These are phyloP conservation scores for Bremia lactucae DNA, from an alignment of 352 stramenopile species.

Conservation along the genomic window DNA sequence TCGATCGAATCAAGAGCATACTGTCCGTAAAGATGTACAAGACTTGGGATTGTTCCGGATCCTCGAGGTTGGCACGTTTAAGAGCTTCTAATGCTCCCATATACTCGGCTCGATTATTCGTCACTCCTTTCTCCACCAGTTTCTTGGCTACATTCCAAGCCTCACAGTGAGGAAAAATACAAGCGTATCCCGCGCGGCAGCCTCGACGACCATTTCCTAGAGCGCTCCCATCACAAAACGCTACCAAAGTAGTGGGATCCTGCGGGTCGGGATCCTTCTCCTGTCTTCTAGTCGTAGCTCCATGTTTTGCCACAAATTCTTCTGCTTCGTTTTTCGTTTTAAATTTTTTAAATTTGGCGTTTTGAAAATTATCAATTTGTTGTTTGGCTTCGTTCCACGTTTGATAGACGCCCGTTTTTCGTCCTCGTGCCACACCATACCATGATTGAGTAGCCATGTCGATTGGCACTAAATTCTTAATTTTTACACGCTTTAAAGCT, in stretches of 20 bases:
- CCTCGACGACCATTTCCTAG: slow-evolving; percentile 43
- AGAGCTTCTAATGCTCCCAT: slow-evolving; percentile 50
- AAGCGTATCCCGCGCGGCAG: slow-evolving; percentile 56
- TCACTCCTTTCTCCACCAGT: slow-evolving; percentile 29
- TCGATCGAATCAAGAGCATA: slow-evolving; percentile 70
- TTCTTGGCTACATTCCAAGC: slow-evolving; percentile 55
- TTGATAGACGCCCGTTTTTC: slow-evolving; percentile 39
- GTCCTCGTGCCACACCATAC: slow-evolving; percentile 49
- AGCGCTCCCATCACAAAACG: slow-evolving; percentile 69
- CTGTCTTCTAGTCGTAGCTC: slow-evolving; percentile 1
- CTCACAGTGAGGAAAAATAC: slow-evolving; percentile 57
- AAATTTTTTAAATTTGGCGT: slow-evolving; percentile 52
- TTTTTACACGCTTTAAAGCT: slow-evolving; percentile 9
- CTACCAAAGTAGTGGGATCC: slow-evolving; percentile 42
- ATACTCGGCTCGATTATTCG: slow-evolving; percentile 49
- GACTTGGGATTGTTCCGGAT: slow-evolving; percentile 18
- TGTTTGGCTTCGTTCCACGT: slow-evolving; percentile 42
- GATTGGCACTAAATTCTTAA: neutral
- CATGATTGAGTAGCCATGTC: slow-evolving; percentile 5
- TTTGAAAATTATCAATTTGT: slow-evolving; percentile 42
- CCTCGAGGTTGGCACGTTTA: slow-evolving; percentile 51
- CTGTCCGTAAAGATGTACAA: slow-evolving; percentile 74
- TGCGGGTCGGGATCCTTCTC: slow-evolving; percentile 31
- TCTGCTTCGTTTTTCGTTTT: slow-evolving; percentile 32
- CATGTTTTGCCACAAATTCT: slow-evolving; percentile 35